These are phyloP conservation scores for Juglanconis juglandina DNA, from an alignment of 2,329 filamentous ascomycete genomes.

Conservation along the genomic window DNA sequence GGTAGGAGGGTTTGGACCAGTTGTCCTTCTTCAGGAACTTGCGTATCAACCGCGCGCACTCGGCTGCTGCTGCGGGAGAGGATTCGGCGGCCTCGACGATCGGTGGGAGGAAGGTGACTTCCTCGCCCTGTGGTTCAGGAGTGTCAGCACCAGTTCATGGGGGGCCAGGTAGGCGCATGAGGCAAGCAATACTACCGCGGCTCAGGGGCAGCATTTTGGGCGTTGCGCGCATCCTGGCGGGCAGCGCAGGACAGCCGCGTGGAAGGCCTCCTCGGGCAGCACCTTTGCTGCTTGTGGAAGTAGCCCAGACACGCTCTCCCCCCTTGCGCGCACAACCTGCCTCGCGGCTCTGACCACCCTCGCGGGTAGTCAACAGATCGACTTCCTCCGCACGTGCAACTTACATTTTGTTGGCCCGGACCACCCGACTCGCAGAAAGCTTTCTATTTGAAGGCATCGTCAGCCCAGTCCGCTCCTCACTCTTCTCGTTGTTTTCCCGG, in stretches of 20 bases:
- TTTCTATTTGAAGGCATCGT: slow-evolving; percentile 47
- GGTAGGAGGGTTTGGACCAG: slow-evolving; percentile 61
- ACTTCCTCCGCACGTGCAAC: slow-evolving; percentile 21
- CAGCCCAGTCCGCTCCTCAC: slow-evolving; percentile 13
- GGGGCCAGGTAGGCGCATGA: too few relatives aligned
- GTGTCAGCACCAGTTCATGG: too few relatives aligned
- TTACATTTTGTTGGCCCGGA: slow-evolving; percentile 49
- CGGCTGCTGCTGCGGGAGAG: slow-evolving; percentile 77
- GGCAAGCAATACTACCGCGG: neutral
- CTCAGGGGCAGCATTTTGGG: neutral
- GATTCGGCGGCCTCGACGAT: slow-evolving; percentile 96
- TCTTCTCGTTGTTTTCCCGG: slow-evolving; percentile 10
- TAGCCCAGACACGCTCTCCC: neutral
- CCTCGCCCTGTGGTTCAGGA: slow-evolving; percentile 60
- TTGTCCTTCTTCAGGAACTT: slow-evolving; percentile 77
- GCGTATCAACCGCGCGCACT: slow-evolving; percentile 76
- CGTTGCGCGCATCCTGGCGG: neutral
- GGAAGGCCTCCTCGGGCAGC: neutral
- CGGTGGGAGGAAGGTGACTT: slow-evolving; percentile 85
- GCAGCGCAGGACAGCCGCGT: neutral
- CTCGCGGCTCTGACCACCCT: neutral
- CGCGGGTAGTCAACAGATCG: neutral
- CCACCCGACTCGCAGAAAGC: slow-evolving; percentile 76
- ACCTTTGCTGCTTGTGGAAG: neutral
- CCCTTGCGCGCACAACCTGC: neutral